Base-by-base conservation (phyloP, 805 yeast species). In the Vanderwaltozyma verrucispora region DNA sequence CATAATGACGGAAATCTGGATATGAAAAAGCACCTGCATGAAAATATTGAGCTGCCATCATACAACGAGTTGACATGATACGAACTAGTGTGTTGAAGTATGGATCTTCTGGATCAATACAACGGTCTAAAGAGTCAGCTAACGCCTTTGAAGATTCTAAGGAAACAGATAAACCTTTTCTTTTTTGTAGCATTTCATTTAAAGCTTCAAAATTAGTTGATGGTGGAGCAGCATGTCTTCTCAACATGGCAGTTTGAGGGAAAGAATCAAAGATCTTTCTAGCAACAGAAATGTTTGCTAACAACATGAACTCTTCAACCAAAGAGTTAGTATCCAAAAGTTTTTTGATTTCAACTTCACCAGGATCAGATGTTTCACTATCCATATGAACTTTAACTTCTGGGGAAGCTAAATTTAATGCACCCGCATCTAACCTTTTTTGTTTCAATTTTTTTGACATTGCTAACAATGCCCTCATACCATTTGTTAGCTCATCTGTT, bases 31-130 rank as follows among this genome's bases (percentile, higher is more conserved):
- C 77, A 8, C 99, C 97, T 0, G 95, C 75, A 10, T 94, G 78
- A 65, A 92, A 92, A 56, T 92, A 92, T 57, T 89, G 96, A 2
- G 99, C 99, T 2, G 98, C 95, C 82, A 87, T 85, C 98, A 92
- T 92, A 63, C 97, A 89, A 52, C 99, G 74, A 0, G 99, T 92
- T 7, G 96, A 92, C 95, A 92, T 81, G 47, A 92, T 92, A 60
- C 99, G 78, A 6, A 89, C 69, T 50, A 92, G 69, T 0, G 96
- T 92, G 62, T 92, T 92, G 72, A 92, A 86, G 55, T 85, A 92
- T 6, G 88, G 80, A 59, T 92, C 97, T 1, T 73, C 54, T 18
- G 78, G 74, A 59, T 89, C 97, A 25, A 65, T 75, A 62, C 96
- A 86, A 40, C 84, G 71, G 56, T 92, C 98, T 36, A 92, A 68